phyloP scores from a whole-genome alignment of 139 green algal genomes.

The Raphidocelis subcapitata region DNA sequence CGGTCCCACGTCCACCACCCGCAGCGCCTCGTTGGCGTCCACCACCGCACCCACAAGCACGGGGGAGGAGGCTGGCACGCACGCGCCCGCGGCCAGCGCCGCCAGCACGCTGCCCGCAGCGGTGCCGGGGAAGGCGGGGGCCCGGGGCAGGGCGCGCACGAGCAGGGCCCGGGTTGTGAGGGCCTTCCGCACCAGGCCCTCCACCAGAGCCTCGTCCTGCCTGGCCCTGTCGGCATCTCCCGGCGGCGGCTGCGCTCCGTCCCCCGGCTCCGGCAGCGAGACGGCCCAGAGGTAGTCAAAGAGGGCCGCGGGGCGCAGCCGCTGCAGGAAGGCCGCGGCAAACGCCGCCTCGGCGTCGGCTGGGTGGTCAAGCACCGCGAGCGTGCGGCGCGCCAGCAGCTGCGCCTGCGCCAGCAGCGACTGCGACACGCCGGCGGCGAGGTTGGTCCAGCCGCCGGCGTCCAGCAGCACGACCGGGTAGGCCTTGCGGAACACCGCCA shows the following conservation, averaged over 20 bases:
- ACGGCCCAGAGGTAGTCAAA: slow-evolving; percentile 69
- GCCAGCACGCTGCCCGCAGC: neutral
- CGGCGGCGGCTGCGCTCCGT: slow-evolving; percentile 3
- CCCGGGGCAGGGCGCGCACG: slow-evolving; percentile 44
- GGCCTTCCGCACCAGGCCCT: slow-evolving; percentile 46
- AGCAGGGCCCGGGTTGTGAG: slow-evolving; percentile 47
- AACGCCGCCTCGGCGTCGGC: slow-evolving; percentile 54
- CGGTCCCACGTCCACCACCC: slow-evolving; percentile 72
- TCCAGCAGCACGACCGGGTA: slow-evolving; percentile 64
- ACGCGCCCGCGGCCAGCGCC: neutral
- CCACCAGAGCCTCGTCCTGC: slow-evolving; percentile 36
- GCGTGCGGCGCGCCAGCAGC: slow-evolving; percentile 33
- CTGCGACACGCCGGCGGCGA: slow-evolving; percentile 44
- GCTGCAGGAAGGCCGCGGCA: slow-evolving; percentile 41
- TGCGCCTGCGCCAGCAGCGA: slow-evolving; percentile 39
- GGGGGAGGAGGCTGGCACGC: neutral
- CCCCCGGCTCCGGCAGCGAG: slow-evolving; percentile 12
- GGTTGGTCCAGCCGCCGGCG: slow-evolving; percentile 62
- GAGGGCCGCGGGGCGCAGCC: slow-evolving; percentile 6
- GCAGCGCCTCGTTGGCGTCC: slow-evolving; percentile 43
- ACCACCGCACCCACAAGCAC: slow-evolving; percentile 29
- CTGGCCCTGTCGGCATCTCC: slow-evolving; percentile 36
- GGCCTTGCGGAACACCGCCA: slow-evolving; percentile 26
- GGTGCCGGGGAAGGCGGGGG: neutral
- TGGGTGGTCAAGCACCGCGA: slow-evolving; percentile 42